Evolutionary conservation across 2,329 filamentous ascomycete genomes (phyloP), one percentile per base, ranked within the genome.

Genomic region (Penicillium sp.): DNA sequence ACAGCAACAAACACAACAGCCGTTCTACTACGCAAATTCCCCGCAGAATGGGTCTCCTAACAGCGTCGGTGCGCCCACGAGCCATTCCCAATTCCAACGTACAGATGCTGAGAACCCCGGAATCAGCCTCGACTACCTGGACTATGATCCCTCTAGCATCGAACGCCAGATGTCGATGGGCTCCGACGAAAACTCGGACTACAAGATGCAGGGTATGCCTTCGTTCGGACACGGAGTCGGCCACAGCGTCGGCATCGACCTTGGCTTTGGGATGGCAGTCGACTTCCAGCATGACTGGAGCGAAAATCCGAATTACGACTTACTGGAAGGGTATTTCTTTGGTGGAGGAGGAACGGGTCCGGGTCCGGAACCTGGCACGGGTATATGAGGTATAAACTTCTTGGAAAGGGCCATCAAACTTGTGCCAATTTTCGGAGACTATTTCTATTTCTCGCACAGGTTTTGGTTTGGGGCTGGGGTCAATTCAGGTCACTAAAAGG

Each of bases 291-390:
- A 83, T 71, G 81, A 83, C 67, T 82, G 81, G 80, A 80, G 76
- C 56, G 80, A 83, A 59, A 79, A 79, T 46, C 72, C 75, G 23
- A 78, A 78, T 53, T 78, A 80, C 67, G 83, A 85, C 76, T 67
- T 86, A 35, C 81, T 85, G 66, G 82, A 85, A 67, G 84, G 82
- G 4, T 86, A 83, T 70, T 86, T 85, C 71, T 85, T 86, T 74
- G 84, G 84, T 13, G 79, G 77, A 21, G 71, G 84, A 9, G 79
- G 77, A 29, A 71, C 68, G n/a, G 73, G 71, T 7, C 64, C 68
- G 29, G 73, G 73, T n/a, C 65, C 70, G 26, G 26, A 6, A 2
- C 65, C 70, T 50, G 51, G 51, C 46, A 69, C 29, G 69, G 69
- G 51, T 56, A 69, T 64, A 17, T 67, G 59, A 47, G 44, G 38